Conservation (phyloP, 495 filamentous ascomycete genomes). For the Penicillium robsamsonii region DNA sequence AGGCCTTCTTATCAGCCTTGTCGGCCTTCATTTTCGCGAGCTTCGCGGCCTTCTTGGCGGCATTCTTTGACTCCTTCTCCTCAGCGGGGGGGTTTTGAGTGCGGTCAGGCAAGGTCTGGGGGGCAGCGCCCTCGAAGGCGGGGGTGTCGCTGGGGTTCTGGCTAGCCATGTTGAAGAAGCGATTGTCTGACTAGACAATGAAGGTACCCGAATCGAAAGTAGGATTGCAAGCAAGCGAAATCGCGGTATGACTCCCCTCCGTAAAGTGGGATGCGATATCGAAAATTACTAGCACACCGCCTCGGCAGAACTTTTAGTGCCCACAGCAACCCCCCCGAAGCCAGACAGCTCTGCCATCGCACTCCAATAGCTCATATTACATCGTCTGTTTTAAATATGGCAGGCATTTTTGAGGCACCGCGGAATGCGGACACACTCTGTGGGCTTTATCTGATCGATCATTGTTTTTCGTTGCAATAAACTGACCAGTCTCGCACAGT, state of each 20-base stretch:
- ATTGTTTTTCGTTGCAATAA: neutral
- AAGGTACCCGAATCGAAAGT: constrained; percentile 18
- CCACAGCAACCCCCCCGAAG: constrained; percentile 30
- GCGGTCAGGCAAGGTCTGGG: constrained; percentile 43
- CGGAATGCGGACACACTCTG: constrained; percentile 84
- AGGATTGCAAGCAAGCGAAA: constrained; percentile 19
- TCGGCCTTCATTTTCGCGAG: constrained; percentile 61
- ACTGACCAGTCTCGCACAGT: constrained; percentile 54
- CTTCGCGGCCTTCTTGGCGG: constrained; percentile 70
- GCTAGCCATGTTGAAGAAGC: constrained; percentile 37
- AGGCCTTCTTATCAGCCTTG: constrained; percentile 61
- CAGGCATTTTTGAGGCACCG: constrained; percentile 84
- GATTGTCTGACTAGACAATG: constrained; percentile 25
- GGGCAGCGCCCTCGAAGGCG: constrained; percentile 25
- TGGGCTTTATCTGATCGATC: constrained; percentile 34
- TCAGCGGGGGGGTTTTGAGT: constrained; percentile 40
- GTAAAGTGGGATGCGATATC: constrained; percentile 45
- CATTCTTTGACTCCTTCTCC: constrained; percentile 61
- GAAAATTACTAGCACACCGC: constrained; percentile 39
- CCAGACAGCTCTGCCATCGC: constrained; percentile 37
- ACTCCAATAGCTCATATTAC: constrained; percentile 23
- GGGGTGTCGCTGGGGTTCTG: constrained; percentile 33
- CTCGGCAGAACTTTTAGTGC: constrained; percentile 50
- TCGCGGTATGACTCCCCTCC: constrained; percentile 29
- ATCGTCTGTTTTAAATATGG: constrained; percentile 55